These are phyloP conservation scores for Botrytis byssoidea DNA, from an alignment of 2,329 filamentous ascomycete species.

Conservation along the genomic window DNA sequence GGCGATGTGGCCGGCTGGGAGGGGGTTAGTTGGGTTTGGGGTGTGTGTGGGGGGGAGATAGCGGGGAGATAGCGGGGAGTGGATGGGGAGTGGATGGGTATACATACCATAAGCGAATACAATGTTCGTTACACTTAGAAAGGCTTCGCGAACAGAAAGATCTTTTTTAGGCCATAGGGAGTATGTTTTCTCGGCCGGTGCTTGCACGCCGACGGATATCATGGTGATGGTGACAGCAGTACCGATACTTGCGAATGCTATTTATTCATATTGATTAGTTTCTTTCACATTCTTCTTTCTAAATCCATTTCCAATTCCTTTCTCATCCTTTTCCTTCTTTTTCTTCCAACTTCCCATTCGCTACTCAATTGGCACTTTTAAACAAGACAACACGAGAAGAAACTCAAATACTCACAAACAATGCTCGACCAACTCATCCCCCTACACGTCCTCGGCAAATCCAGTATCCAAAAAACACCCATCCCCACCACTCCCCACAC, in stretches of 20 bases:
- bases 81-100: neutral
- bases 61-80: too few species aligned
- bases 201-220: conserved; percentile 41
- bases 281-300: neutral
- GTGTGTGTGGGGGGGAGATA: too few species aligned
- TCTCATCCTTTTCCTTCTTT: neutral
- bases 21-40: neutral
- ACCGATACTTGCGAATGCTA: conserved; percentile 55
- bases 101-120: conserved; percentile 51
- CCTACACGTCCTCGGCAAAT: conserved; percentile 55
- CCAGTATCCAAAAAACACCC: conserved; percentile 50
- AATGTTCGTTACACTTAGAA: conserved; percentile 54
- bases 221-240: conserved; percentile 56
- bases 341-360: neutral
- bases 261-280: neutral
- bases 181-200: conserved; percentile 35
- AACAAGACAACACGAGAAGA: neutral
- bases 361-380: rapidly evolving
- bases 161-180: conserved; percentile 25
- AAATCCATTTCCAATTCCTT: too few species aligned
- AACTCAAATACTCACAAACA: conserved; percentile 44
- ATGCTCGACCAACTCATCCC: conserved; percentile 55
- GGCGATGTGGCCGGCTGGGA: conserved; percentile 52
- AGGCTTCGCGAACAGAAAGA: conserved; percentile 44
- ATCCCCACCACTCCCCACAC: conserved; percentile 52